Percentiles rank a stretch among this genome's conserved stretches.
phyloP scores from a whole-genome alignment of 2,329 filamentous ascomycete genomes.

The Pseudogymnoascus sp. region DNA sequence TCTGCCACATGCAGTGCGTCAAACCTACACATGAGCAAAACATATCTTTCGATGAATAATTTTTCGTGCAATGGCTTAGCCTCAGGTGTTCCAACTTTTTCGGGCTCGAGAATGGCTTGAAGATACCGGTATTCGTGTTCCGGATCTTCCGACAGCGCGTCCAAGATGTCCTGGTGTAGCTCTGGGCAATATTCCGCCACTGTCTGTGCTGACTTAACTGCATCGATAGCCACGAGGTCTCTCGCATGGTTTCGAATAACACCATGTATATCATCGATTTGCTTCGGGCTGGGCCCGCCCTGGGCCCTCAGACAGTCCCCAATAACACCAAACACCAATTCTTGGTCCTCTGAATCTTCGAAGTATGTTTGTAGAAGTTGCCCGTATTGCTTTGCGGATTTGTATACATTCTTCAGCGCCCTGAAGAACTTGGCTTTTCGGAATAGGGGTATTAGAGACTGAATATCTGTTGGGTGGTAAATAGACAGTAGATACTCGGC shows the following conservation, averaged over 20 bases:
- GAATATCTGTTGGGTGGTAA: constrained; percentile 80
- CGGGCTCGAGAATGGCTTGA: constrained; percentile 62
- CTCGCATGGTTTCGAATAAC: constrained; percentile 49
- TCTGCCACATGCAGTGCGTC: constrained; percentile 74
- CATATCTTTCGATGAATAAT: constrained; percentile 71
- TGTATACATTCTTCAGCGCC: constrained; percentile 84
- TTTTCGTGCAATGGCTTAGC: constrained; percentile 35
- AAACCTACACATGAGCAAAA: constrained; percentile 84
- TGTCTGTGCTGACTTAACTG: constrained; percentile 45
- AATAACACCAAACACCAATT: constrained; percentile 71
- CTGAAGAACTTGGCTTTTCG: constrained; percentile 77
- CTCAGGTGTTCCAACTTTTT: constrained; percentile 29
- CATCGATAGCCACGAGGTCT: constrained; percentile 50
- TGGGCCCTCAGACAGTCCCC: constrained; percentile 61
- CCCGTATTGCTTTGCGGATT: constrained; percentile 67
- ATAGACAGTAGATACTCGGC: constrained; percentile 89
- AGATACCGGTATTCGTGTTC: constrained; percentile 57
- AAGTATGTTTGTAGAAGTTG: constrained; percentile 75
- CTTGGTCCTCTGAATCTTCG: constrained; percentile 69
- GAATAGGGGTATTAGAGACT: constrained; percentile 67
- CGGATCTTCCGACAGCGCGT: constrained; percentile 43
- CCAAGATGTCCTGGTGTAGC: constrained; percentile 46
- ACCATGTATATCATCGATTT: constrained; percentile 60
- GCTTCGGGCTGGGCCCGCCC: constrained; percentile 44
- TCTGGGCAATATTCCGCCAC: constrained; percentile 47